Base-by-base conservation (phyloP, 116 monocot species). In the Phalaenopsis hybrid region DNA sequence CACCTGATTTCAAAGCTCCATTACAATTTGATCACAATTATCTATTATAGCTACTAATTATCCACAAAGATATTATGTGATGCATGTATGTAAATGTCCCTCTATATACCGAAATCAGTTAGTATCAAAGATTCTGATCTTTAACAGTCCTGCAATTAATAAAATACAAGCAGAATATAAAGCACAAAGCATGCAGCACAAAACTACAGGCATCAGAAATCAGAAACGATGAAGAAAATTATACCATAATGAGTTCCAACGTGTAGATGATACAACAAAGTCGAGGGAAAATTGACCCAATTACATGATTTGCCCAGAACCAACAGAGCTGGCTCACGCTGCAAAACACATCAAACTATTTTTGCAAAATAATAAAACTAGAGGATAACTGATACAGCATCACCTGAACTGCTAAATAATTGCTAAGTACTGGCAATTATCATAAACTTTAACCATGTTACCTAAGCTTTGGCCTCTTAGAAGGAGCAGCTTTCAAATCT, bases 381-480 rank as follows among this genome's bases (percentile, higher is more conserved):
- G 20, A 61, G 6, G 61, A 61, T 61, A 21, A 61, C 61, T 28
- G 8, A 61, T n/a, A 61, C 21, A 61, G 21, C n/a, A 61, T 18
- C 61, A 61, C 61, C 61, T 61, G 61, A 61, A 61, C 61, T n/a
- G 61, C 21, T 5, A 28, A n/a, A 61, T 6, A 21, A 45, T 4
- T 45, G 6, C 3, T 45, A 5, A 4, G 58, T 20, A 58, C 12
- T 20, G 58, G 4, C 58, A 58, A 13, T 58, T 20, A 12, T 58
- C 58, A 20, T 34, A 34, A 74, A 41, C 74, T 74, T 8, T 4
- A 28, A 17, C 41, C 79, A 57, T 3, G 0, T 84, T 49, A 91
- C 78, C 89, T 81, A 23, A 89, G 67, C 85, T 91, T 91, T 16
- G 89, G 72, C 81, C 81, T 88, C 81, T 91, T 91, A 31, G 82